Percentiles rank a stretch among this genome's conserved stretches.
Evolutionary conservation across 2,329 filamentous ascomycete genomes (phyloP).

Genomic region (Apiospora arundinis): DNA sequence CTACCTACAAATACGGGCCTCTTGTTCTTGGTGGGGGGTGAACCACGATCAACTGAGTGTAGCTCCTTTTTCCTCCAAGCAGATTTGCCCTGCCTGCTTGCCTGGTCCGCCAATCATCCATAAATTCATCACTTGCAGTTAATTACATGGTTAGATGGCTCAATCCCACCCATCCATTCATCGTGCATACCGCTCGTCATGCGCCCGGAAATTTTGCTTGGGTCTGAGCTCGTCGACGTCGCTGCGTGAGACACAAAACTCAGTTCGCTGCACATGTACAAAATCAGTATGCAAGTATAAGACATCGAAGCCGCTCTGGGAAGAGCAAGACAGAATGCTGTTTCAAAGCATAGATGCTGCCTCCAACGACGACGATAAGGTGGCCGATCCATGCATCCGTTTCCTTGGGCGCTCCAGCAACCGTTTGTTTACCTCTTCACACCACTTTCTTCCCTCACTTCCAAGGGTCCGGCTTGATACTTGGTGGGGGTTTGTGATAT

Average conservation of each 20-base stretch:
- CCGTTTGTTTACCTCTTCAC: constrained; percentile 5
- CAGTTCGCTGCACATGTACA: background rate
- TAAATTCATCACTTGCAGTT: background rate
- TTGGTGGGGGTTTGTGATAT: background rate
- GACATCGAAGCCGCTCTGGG: background rate
- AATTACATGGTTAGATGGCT: constrained; percentile 18
- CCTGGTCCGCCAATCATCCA: constrained; percentile 14
- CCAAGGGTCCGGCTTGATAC: constrained; percentile 1
- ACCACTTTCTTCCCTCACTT: background rate
- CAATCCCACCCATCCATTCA: constrained; percentile 4
- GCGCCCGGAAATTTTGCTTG: constrained; percentile 7
- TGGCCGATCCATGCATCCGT: background rate
- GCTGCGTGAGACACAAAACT: constrained; percentile 1
- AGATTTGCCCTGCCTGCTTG: background rate
- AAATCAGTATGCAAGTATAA: background rate
- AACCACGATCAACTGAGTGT: constrained; percentile 4
- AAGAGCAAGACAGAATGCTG: background rate
- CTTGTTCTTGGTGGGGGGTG: background rate
- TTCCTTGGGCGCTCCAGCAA: background rate
- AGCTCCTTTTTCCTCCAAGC: constrained; percentile 3
- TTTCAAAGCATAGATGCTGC: background rate
- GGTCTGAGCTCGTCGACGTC: constrained; percentile 9
- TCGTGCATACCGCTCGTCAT: constrained; percentile 13
- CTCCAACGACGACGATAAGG: background rate
- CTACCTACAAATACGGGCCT: background rate